Evolutionary conservation across 1,284 basidiomycete genomes (phyloP).

Genomic region (Trametes sp.): DNA sequence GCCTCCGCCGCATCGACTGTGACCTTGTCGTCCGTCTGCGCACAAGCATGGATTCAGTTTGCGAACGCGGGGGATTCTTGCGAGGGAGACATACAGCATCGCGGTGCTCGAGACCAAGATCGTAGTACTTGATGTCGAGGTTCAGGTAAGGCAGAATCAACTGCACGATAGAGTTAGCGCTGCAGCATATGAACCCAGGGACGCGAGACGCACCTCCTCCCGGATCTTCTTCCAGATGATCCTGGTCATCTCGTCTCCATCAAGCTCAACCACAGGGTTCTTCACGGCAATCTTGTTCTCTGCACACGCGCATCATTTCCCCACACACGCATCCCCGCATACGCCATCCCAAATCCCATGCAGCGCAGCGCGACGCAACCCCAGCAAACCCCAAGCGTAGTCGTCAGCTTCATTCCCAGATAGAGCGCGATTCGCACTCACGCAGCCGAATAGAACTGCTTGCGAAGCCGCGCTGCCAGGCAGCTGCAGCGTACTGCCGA

Average conservation of each 20-base stretch:
- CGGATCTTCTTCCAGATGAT: conserved; percentile 99
- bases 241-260: conserved; percentile 97
- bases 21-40: conserved; percentile 91
- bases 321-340: conserved; percentile 12
- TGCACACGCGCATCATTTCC: conserved; percentile 27
- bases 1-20: conserved; percentile 95
- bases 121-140: conserved; percentile 98
- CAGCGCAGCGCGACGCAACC: background rate
- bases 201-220: conserved; percentile 72
- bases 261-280: conserved; percentile 96
- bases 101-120: conserved; percentile 92
- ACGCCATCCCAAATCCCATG: background rate
- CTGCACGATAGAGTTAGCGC: conserved; percentile 48
- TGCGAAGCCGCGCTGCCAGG: conserved; percentile 39
- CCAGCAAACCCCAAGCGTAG: background rate
- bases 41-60: conserved; percentile 2
- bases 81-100: conserved; percentile 70
- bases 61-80: background rate
- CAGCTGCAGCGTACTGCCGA: conserved; percentile 15
- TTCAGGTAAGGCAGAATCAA: conserved; percentile 95
- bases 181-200: background rate
- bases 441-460: conserved; percentile 39
- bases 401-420: conserved; percentile 1
- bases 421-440: conserved; percentile 33
- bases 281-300: conserved; percentile 80